Base-by-base conservation (phyloP, 2,329 filamentous ascomycete species). In the Fusarium aywerte region DNA sequence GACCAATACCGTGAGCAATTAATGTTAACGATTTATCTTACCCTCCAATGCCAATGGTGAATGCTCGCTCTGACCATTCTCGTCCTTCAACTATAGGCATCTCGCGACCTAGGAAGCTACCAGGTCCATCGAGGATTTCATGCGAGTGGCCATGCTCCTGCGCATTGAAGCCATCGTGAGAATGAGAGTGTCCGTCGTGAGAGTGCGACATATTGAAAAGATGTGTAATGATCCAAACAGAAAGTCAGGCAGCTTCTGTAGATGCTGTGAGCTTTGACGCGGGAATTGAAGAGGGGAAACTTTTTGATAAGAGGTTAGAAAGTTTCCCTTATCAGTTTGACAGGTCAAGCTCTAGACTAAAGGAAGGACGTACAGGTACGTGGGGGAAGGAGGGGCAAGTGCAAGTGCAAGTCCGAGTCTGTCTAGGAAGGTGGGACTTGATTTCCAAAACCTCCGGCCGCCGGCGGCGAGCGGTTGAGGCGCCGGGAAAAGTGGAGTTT, bases 31-130 rank as follows among this genome's bases (percentile, higher is more conserved):
- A 9, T 49, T 49, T 4, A 3, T 13, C 87, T 72, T 84, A 97
- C 93, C 96, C 96, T 81, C 96, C 96, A 80, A 98, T 98, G n/a
- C 96, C 96, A 74, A 99, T 86, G 6, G 96, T 98, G 75, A 97
- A 99, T 15, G 94, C 94, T 58, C 96, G 86, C 68, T 97, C 92
- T 27, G 85, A 85, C 92, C 94, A 99, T 76, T 94, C 86, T 54
- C 95, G 87, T 12, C 93, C 93, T 71, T 97, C 92, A 67, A 93
- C 87, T 57, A 98, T 91, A 65, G 95, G 96, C 92, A 97, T 94
- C 81, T 98, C 96, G 16, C 96, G 90, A 49, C 90, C 90, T 31
- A 96, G 80, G 77, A 91, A 98, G 76, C 93, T 97, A 42, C 96
- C 96, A 0, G 96, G 96, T 0, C 95, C 95, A 75, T 96, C 90